These are phyloP conservation scores for Diaporthe longicolla DNA, from an alignment of 2,329 filamentous ascomycete species.

Conservation along the genomic window DNA sequence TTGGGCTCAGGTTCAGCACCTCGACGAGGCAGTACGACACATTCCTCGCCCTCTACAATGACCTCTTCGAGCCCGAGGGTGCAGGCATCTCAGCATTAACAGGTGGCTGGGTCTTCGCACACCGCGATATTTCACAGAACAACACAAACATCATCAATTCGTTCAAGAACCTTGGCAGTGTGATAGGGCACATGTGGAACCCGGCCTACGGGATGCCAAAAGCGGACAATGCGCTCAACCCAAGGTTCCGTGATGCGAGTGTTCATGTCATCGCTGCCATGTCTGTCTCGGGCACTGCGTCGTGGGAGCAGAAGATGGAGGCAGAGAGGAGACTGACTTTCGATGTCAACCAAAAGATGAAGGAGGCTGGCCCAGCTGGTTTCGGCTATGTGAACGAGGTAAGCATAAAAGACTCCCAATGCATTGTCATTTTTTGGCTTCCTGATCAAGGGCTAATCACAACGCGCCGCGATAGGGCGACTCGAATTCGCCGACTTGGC, in stretches of 20 bases:
- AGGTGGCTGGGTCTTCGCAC: conserved; percentile 56
- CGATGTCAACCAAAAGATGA: conserved; percentile 54
- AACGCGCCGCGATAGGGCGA: conserved; percentile 48
- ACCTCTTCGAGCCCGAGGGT: conserved; percentile 55
- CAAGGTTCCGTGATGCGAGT: conserved; percentile 54
- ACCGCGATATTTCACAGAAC: conserved; percentile 53
- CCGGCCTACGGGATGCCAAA: conserved; percentile 53
- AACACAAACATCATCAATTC: conserved; percentile 54
- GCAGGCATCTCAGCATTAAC: conserved; percentile 53
- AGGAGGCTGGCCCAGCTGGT: conserved; percentile 54
- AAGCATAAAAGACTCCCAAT: background rate
- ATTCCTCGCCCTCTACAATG: conserved; percentile 55
- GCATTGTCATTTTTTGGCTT: background rate
- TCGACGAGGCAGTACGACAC: conserved; percentile 50
- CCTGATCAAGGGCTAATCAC: background rate
- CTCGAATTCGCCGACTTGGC: conserved; percentile 47
- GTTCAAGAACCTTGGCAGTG: conserved; percentile 48
- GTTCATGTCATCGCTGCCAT: conserved; percentile 55
- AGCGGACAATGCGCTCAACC: conserved; percentile 57
- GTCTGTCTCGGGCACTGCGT: conserved; percentile 54
- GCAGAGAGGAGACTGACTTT: conserved; percentile 57
- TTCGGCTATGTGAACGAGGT: conserved; percentile 63
- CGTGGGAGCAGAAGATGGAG: conserved; percentile 58
- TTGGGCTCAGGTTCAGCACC: conserved; percentile 49
- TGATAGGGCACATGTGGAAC: conserved; percentile 57